Evolutionary conservation across 2,329 filamentous ascomycete genomes (phyloP).

Genomic region (Aspergillus chevalieri): DNA sequence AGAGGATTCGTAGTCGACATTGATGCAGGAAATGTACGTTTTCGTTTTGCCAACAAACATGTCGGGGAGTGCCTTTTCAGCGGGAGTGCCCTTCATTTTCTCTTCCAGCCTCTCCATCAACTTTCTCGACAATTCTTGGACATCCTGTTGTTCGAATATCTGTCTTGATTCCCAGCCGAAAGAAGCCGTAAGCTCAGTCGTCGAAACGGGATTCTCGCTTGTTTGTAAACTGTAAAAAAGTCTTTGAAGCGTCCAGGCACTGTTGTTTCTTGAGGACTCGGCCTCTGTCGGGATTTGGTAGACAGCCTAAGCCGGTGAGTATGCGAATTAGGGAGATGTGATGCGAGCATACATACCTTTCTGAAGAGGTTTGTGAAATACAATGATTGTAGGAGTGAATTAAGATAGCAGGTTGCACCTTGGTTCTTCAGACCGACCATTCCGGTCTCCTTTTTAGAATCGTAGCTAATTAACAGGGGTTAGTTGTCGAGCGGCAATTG

Average conservation of each 20-base stretch:
- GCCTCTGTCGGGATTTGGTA: slow-evolving; percentile 93
- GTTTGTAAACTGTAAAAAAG: slow-evolving; percentile 95
- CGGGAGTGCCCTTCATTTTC: slow-evolving; percentile 94
- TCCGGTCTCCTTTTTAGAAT: slow-evolving; percentile 98
- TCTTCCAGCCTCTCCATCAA: slow-evolving; percentile 96
- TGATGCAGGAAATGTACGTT: slow-evolving; percentile 97
- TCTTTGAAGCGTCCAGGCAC: slow-evolving; percentile 86
- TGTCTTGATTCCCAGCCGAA: slow-evolving; percentile 98
- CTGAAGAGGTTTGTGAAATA: slow-evolving; percentile 91
- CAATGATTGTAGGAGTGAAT: slow-evolving; percentile 75
- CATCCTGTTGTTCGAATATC: slow-evolving; percentile 98
- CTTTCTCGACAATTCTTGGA: slow-evolving; percentile 92
- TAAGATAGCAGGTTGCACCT: slow-evolving; percentile 84
- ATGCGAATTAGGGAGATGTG: background rate
- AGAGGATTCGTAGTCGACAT: slow-evolving; percentile 95
- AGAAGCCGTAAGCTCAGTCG: slow-evolving; percentile 87
- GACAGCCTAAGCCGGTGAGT: slow-evolving; percentile 58
- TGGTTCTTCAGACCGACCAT: slow-evolving; percentile 97
- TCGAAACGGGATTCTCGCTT: slow-evolving; percentile 73
- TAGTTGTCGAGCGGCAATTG: background rate
- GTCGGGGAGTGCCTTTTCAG: slow-evolving; percentile 78
- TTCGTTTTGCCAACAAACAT: slow-evolving; percentile 98
- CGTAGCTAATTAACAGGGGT: slow-evolving; percentile 55
- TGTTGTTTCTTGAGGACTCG: slow-evolving; percentile 75
- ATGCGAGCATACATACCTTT: slow-evolving; percentile 53